phyloP scores from a whole-genome alignment of 805 yeast species.

The Candida methanosorbosa region DNA sequence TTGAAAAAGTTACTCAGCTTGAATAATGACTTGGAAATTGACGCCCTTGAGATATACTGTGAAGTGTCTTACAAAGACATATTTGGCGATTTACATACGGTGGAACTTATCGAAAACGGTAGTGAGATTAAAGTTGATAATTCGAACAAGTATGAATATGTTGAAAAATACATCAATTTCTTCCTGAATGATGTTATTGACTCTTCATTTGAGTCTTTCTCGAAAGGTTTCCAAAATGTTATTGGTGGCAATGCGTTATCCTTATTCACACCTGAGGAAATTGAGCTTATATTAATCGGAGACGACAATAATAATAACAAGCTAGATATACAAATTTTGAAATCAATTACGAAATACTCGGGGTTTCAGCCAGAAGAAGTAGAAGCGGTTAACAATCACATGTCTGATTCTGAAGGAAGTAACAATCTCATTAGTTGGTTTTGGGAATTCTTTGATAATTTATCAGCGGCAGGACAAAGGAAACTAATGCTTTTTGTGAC shows the following conservation, averaged over 20 bases:
- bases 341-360: slow-evolving; percentile 63
- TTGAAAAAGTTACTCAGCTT: slow-evolving; percentile 38
- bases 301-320: slow-evolving; percentile 39
- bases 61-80: slow-evolving; percentile 50
- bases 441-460: slow-evolving; percentile 64
- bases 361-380: slow-evolving; percentile 41
- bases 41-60: slow-evolving; percentile 44
- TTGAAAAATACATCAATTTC: slow-evolving; percentile 53
- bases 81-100: slow-evolving; percentile 33
- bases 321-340: slow-evolving; percentile 57
- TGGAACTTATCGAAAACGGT: slow-evolving; percentile 56
- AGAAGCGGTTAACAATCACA: slow-evolving; percentile 24
- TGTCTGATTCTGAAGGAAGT: no score
- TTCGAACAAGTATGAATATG: slow-evolving; percentile 52
- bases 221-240: slow-evolving; percentile 64
- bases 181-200: slow-evolving; percentile 48
- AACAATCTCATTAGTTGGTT: slow-evolving; percentile 70
- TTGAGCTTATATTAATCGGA: slow-evolving; percentile 74
- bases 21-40: slow-evolving; percentile 36
- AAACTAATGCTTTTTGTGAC: slow-evolving; percentile 70
- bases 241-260: slow-evolving; percentile 77
- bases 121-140: slow-evolving; percentile 41
- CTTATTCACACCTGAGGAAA: slow-evolving; percentile 72
- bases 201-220: slow-evolving; percentile 48
- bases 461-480: slow-evolving; percentile 42